Evolutionary conservation across 2,329 filamentous ascomycete species (phyloP), one percentile per base, ranked within the genome.

Genomic region (Davidsoniella neocaledoniae): DNA sequence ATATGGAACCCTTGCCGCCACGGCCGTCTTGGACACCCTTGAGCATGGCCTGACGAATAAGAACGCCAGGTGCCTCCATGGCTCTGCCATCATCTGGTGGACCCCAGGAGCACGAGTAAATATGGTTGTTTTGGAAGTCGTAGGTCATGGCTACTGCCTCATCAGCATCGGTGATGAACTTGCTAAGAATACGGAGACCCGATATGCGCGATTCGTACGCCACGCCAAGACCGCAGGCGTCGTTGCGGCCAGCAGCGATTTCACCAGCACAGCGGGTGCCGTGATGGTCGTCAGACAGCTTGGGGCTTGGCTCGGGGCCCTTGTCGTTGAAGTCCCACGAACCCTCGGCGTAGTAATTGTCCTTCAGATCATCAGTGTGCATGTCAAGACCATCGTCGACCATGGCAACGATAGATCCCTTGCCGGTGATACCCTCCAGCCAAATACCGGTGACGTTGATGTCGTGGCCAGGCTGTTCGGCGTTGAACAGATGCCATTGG

Each of bases 31-130:
- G 88, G 9, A 95, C 74, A 33, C 86, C 90, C 57, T 91, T 91
- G 46, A 95, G 71, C 80, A 98, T 94, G 25, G 91, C 90, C 56
- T 79, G 77, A 57, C 81, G 78, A 59, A 98, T 95, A 17, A 98
- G 70, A 49, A 94, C 76, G 4, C 87, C 86, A 0, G 91, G 91
- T 0, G 81, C 86, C 57, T 96, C 90, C 91, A 98, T 98, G 21
- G 86, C 87, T 54, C 73, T 72, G 43, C 91, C 91, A 62, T 96
- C 88, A 59, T 98, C 91, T 0, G 87, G 86, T 7, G 91, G 91
- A 0, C 91, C 91, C 91, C 91, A 98, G 0, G 91, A 98, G 68
- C 91, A 98, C 1, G 91, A 98, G 66, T 95, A 98, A 53, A 98
- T 96, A 53, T 95, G 79, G 62, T 95, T 98, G 54, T 90, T 71